Conservation (phyloP, 306 rosid genomes). For the Coriaria nepalensis region DNA sequence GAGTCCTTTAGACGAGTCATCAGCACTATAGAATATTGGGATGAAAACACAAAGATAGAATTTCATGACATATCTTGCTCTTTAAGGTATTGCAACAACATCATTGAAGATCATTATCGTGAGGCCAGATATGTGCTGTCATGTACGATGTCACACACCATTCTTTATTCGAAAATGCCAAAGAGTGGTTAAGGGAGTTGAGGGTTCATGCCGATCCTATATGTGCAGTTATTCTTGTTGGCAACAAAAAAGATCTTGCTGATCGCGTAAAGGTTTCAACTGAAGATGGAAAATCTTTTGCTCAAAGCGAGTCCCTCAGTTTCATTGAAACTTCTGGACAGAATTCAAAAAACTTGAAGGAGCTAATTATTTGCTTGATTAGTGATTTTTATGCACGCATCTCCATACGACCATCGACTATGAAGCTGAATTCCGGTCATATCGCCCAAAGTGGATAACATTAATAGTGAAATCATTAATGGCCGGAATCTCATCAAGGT, state of each 20-base stretch:
- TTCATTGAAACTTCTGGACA: slow-evolving; percentile 54
- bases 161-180: slow-evolving; percentile 39
- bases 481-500: too few species aligned
- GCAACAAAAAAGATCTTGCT: slow-evolving; percentile 45
- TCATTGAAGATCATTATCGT: slow-evolving; percentile 31
- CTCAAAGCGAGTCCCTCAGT: slow-evolving; percentile 37
- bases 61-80: too few species aligned
- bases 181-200: slow-evolving; percentile 43
- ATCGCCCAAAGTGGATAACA: too few species aligned
- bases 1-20: too few species aligned
- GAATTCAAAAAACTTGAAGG: slow-evolving; percentile 38
- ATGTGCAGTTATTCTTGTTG: slow-evolving; percentile 43
- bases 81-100: too few species aligned
- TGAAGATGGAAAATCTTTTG: slow-evolving; percentile 41
- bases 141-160: slow-evolving; percentile 46
- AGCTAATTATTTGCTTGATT: slow-evolving; percentile 30
- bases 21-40: too few species aligned
- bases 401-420: too few species aligned
- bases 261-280: slow-evolving; percentile 44
- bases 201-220: slow-evolving; percentile 50
- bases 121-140: slow-evolving; percentile 47
- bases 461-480: too few species aligned
- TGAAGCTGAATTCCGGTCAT: too few species aligned
- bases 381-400: slow-evolving; percentile 22
- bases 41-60: too few species aligned